Evolutionary conservation across 805 yeast species (phyloP).

Genomic region (Komagataella populi): DNA sequence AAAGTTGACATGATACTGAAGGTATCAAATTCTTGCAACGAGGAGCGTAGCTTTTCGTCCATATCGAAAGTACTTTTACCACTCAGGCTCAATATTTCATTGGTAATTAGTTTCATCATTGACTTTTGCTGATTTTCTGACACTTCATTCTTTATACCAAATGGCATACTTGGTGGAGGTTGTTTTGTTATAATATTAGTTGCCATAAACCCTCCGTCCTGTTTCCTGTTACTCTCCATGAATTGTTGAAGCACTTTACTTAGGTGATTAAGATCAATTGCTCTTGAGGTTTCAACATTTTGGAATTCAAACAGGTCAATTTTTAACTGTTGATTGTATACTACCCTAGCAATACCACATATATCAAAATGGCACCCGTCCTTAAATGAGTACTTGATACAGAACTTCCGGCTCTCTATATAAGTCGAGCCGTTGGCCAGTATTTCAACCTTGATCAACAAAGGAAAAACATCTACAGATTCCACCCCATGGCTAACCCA

Average conservation of each 20-base stretch:
- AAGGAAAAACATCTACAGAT: conserved; percentile 36
- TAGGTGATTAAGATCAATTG: not conserved
- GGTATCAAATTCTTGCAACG: not conserved
- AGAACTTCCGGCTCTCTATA: conserved; percentile 36
- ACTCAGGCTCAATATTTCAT: not conserved
- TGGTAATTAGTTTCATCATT: not conserved
- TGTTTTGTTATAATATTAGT: no score
- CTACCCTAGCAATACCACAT: conserved; percentile 45
- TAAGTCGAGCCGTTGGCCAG: conserved; percentile 38
- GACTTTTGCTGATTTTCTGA: not conserved
- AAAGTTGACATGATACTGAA: not conserved
- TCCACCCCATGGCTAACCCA: conserved; percentile 37
- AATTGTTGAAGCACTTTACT: not conserved
- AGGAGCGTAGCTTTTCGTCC: not conserved
- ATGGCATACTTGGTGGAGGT: not conserved
- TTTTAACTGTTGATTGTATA: conserved; percentile 46
- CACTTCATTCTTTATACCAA: not conserved
- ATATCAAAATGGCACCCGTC: conserved; percentile 60
- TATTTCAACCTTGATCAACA: conserved; percentile 34
- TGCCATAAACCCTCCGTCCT: not conserved
- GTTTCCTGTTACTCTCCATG: not conserved
- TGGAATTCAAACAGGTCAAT: conserved; percentile 63
- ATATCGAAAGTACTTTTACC: not conserved
- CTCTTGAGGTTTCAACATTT: not conserved
- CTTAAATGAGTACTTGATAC: conserved; percentile 35